Conservation (phyloP, 805 yeast genomes). For the Suhomyces sp. region DNA sequence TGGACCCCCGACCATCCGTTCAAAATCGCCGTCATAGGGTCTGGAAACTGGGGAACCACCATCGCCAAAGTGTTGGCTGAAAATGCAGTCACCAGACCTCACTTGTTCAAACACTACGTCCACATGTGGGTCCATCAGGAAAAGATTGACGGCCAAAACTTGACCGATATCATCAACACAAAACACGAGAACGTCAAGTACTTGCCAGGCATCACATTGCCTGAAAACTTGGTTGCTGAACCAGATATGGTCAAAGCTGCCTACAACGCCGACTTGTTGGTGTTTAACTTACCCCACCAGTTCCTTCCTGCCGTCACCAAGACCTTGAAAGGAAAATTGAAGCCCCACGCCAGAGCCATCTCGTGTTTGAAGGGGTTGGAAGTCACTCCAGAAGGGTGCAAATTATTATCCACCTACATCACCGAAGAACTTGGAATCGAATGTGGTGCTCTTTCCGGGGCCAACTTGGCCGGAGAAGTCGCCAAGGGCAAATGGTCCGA, state of each 20-base stretch:
- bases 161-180: constrained; percentile 44
- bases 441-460: constrained; percentile 50
- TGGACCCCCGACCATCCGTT: constrained; percentile 22
- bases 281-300: constrained; percentile 49
- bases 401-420: constrained; percentile 43
- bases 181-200: constrained; percentile 46
- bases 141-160: constrained; percentile 38
- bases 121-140: constrained; percentile 50
- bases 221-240: constrained; percentile 40
- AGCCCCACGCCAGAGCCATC: constrained; percentile 41
- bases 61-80: constrained; percentile 47
- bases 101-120: constrained; percentile 36
- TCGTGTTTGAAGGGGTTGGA: constrained; percentile 48
- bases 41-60: constrained; percentile 51
- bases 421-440: constrained; percentile 43
- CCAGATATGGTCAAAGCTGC: constrained; percentile 41
- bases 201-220: constrained; percentile 43
- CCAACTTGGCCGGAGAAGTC: constrained; percentile 47
- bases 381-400: constrained; percentile 43
- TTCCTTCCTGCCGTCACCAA: constrained; percentile 40
- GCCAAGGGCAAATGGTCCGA: constrained; percentile 49
- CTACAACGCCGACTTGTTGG: constrained; percentile 41
- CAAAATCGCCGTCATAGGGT: constrained; percentile 43
- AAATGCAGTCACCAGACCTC: constrained; percentile 40
- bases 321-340: constrained; percentile 40